Conservation (phyloP, 495 filamentous ascomycete genomes). For the Aspergillus leporis region DNA sequence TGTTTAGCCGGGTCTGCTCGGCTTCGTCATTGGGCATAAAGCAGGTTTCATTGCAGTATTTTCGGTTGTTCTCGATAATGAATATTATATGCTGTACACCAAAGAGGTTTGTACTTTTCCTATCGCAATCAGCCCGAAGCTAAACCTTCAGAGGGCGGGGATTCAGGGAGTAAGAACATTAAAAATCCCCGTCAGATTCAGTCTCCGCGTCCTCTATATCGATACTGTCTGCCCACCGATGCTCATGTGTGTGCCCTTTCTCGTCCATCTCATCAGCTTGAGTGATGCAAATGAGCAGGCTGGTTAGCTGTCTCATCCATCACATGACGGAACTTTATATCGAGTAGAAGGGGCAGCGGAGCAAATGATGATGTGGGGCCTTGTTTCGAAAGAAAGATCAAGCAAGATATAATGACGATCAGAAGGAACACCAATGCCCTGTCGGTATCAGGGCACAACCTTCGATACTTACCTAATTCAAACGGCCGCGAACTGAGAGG, state of each 20-base stretch:
- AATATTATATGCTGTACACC: conserved; percentile 56
- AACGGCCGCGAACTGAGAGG: neutral
- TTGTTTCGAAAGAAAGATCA: no score
- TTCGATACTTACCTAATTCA: neutral
- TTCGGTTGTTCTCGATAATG: conserved; percentile 62
- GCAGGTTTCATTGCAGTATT: conserved; percentile 66
- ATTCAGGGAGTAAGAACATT: conserved; percentile 26
- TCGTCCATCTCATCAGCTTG: conserved; percentile 15
- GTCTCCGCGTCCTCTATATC: conserved; percentile 22
- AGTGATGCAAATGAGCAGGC: conserved; percentile 18
- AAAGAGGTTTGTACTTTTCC: no score
- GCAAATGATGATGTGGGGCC: no score
- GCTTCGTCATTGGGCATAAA: conserved; percentile 76
- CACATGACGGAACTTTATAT: conserved; percentile 27
- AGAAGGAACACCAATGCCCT: neutral
- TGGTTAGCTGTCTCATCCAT: conserved; percentile 31
- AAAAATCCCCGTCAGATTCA: conserved; percentile 27
- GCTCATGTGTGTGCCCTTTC: conserved; percentile 9
- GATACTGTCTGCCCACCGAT: conserved; percentile 9
- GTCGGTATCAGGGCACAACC: neutral
- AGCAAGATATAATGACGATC: neutral
- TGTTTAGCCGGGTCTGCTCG: conserved; percentile 69
- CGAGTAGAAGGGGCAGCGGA: conserved; percentile 3
- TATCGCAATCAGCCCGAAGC: no score
- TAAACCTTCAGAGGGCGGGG: conserved; percentile 37